Percentiles rank a stretch among this genome's conserved stretches.
Conservation (phyloP, 169 alveolate genomes). For the Eimeria sp. region DNA sequence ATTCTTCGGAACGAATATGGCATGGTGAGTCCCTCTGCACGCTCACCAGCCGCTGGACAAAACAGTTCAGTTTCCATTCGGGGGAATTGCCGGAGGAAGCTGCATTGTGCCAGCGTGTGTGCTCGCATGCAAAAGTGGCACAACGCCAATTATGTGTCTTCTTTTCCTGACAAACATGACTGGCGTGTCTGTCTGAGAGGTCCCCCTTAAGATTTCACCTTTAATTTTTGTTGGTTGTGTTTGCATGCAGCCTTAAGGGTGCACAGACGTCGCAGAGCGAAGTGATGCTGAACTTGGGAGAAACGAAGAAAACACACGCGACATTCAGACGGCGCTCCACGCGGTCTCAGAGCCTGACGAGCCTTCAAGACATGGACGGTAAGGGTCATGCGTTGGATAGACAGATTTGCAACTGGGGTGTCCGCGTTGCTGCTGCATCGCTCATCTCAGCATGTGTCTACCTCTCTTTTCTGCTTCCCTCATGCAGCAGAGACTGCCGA, state of each 20-base stretch:
- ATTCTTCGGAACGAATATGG: slow-evolving; percentile 7
- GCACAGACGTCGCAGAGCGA: slow-evolving; percentile 65
- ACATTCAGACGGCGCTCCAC: slow-evolving; percentile 51
- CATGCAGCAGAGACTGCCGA: slow-evolving; percentile 12
- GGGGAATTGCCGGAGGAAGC: neutral
- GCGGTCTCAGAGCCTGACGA: slow-evolving; percentile 72
- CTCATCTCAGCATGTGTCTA: neutral
- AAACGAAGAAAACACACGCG: neutral
- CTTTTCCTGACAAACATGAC: neutral
- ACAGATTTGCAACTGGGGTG: no score
- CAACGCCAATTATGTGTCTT: neutral
- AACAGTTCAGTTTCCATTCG: neutral
- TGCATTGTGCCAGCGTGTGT: neutral
- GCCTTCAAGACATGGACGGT: slow-evolving; percentile 49
- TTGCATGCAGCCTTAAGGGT: slow-evolving; percentile 39
- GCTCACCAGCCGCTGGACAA: neutral
- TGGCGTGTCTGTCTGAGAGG: neutral
- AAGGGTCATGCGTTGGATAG: neutral
- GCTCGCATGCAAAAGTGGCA: neutral
- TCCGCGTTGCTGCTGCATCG: neutral
- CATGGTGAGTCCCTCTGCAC: neutral
- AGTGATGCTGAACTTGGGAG: neutral
- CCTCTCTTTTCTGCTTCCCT: neutral
- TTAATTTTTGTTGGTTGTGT: neutral
- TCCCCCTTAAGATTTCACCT: neutral